Conservation (phyloP, 768 basidiomycete species). For the Tylopilus vinaceipallidus region DNA sequence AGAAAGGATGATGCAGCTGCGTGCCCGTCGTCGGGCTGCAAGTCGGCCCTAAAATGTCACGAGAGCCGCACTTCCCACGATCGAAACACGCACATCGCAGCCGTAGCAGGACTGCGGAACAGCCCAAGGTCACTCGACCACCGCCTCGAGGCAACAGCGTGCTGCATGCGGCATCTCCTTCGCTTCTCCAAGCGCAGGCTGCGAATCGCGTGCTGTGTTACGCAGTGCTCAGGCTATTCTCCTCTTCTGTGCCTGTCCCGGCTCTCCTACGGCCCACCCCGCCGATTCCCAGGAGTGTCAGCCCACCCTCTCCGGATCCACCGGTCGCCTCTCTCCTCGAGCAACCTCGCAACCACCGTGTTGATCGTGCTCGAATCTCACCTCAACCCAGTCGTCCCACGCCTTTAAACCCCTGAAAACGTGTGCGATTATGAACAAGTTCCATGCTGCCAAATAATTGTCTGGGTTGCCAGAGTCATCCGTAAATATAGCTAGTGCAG, state of each 20-base stretch:
- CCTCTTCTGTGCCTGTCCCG: not conserved
- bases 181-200: not conserved
- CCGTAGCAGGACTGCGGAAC: not conserved
- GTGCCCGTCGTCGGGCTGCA: conserved; percentile 9
- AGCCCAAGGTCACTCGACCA: not conserved
- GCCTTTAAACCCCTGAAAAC: conserved; percentile 2
- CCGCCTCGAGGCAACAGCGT: conserved; percentile 23
- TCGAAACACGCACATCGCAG: conserved; percentile 1
- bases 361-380: not conserved
- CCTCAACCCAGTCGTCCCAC: conserved; percentile 6
- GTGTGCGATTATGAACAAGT: conserved; percentile 21
- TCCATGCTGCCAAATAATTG: conserved; percentile 15
- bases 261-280: not conserved
- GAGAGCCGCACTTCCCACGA: conserved; percentile 22
- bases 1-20: conserved; percentile 10
- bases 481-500: conserved; percentile 26
- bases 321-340: not conserved
- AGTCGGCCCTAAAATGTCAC: conserved; percentile 26
- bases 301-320: not conserved
- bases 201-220: conserved; percentile 6
- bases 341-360: not conserved
- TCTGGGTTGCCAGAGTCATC: conserved; percentile 14
- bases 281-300: conserved; percentile 22
- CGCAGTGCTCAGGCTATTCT: conserved; percentile 7
- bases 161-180: not conserved